phyloP scores from a whole-genome alignment of 2,329 filamentous ascomycete genomes.

The Cladobotryum mycophilum region DNA sequence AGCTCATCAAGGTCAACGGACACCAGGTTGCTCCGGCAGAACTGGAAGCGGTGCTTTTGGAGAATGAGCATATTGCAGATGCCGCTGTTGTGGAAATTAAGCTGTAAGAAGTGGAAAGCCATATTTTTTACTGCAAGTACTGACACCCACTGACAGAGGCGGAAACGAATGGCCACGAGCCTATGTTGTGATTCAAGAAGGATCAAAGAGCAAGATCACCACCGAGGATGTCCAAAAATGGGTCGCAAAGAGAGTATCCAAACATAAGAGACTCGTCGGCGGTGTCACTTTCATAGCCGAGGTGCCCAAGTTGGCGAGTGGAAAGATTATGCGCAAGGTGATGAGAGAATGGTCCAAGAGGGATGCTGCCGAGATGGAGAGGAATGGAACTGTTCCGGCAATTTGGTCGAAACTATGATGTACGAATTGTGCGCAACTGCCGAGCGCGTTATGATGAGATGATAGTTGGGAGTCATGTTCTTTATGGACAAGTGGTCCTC shows the following conservation, averaged over 20 bases:
- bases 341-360: conserved; percentile 52
- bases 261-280: conserved; percentile 46
- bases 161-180: conserved; percentile 47
- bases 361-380: conserved; percentile 34
- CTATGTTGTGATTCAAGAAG: conserved; percentile 45
- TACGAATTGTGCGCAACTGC: too few species aligned
- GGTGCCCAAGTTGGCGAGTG: conserved; percentile 50
- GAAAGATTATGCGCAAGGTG: conserved; percentile 52
- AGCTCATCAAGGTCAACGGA: conserved; percentile 54
- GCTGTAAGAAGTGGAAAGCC: conserved; percentile 24
- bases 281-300: conserved; percentile 50
- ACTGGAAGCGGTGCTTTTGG: conserved; percentile 44
- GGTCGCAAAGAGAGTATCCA: conserved; percentile 41
- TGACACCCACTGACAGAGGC: conserved; percentile 22
- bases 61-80: conserved; percentile 46
- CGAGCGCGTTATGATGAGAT: too few species aligned
- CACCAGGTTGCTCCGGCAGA: conserved; percentile 56
- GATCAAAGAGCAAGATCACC: conserved; percentile 37
- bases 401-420: conserved; percentile 3
- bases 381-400: conserved; percentile 8
- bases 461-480: too few species aligned
- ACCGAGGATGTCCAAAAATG: conserved; percentile 45
- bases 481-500: too few species aligned
- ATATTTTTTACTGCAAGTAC: neutral
- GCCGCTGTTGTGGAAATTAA: conserved; percentile 49